Evolutionary conservation across 2,329 filamentous ascomycete genomes (phyloP).

Genomic region (Cladosporium sp.): DNA sequence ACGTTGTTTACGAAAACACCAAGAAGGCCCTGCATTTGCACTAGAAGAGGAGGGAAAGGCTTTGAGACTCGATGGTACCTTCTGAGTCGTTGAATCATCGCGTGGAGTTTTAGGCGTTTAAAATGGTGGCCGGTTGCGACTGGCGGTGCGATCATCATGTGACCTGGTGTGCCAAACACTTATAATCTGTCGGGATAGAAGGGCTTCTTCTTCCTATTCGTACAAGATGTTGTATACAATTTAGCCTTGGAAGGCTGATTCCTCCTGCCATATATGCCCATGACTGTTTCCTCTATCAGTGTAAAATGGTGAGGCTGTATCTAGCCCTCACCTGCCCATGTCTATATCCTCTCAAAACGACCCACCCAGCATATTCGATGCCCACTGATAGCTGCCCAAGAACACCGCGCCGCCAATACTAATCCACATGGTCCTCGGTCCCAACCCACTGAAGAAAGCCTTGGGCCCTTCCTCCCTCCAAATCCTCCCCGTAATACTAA

Average conservation of each 20-base stretch:
- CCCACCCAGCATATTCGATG: constrained; percentile 66
- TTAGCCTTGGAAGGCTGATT: neutral
- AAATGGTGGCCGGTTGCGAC: neutral
- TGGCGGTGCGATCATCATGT: neutral
- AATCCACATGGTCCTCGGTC: constrained; percentile 89
- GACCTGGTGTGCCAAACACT: neutral
- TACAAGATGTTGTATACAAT: constrained; percentile 10
- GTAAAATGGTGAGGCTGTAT: too few species aligned
- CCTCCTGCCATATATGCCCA: neutral
- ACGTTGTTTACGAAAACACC: constrained; percentile 87
- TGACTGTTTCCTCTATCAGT: neutral
- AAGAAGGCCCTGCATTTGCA: constrained; percentile 60
- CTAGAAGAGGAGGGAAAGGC: constrained; percentile 14
- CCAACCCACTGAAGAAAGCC: constrained; percentile 72
- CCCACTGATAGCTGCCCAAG: constrained; percentile 87
- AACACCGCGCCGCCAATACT: constrained; percentile 92
- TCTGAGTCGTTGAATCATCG: neutral
- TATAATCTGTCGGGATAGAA: neutral
- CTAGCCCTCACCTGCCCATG: neutral
- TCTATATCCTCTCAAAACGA: neutral
- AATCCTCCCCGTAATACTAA: constrained; percentile 60
- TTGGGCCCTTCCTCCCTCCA: constrained; percentile 58
- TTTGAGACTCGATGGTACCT: neutral
- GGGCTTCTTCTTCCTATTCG: neutral
- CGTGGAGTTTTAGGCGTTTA: constrained; percentile 9